A percentile compares a stretch with the other conserved stretches of the same genome.
phyloP scores from a whole-genome alignment of 176 grass and related monocot genomes.

The Stipa capillata region DNA sequence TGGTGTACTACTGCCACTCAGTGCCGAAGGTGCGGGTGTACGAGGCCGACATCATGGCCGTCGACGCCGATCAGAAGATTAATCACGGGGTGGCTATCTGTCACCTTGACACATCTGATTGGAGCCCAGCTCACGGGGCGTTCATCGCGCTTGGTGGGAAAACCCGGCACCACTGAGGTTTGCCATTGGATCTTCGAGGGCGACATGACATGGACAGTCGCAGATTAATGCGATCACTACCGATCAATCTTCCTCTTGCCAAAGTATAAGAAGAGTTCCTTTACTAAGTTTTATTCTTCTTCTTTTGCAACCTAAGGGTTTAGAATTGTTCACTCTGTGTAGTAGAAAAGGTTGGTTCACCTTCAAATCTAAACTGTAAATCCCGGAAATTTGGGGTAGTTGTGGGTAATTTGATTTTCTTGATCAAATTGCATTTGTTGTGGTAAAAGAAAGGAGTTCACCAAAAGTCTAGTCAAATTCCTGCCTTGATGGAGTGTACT shows the following conservation, averaged over 20 bases:
- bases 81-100: conserved; percentile 77
- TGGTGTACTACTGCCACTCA: conserved; percentile 86
- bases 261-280: not conserved
- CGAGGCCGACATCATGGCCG: conserved; percentile 53
- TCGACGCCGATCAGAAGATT: conserved; percentile 20
- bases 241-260: conserved; percentile 13
- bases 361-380: conserved; percentile 37
- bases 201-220: conserved; percentile 81
- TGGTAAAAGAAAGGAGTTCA: conserved; percentile 8
- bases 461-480: conserved; percentile 20
- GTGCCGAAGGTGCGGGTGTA: conserved; percentile 78
- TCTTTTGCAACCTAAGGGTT: conserved; percentile 18
- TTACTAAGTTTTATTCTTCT: not conserved
- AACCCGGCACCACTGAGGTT: conserved; percentile 66
- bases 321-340: conserved; percentile 22
- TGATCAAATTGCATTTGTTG: conserved; percentile 22
- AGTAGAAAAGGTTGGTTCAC: conserved; percentile 22
- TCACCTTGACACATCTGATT: conserved; percentile 78
- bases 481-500: not conserved
- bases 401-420: conserved; percentile 28
- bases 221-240: conserved; percentile 25
- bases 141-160: conserved; percentile 53
- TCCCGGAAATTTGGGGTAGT: not conserved
- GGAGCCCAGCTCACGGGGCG: conserved; percentile 59
- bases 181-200: conserved; percentile 93